These are phyloP conservation scores for Emiliania huxleyi DNA, from an alignment of 78 protist genomes.

Conservation along the genomic window DNA sequence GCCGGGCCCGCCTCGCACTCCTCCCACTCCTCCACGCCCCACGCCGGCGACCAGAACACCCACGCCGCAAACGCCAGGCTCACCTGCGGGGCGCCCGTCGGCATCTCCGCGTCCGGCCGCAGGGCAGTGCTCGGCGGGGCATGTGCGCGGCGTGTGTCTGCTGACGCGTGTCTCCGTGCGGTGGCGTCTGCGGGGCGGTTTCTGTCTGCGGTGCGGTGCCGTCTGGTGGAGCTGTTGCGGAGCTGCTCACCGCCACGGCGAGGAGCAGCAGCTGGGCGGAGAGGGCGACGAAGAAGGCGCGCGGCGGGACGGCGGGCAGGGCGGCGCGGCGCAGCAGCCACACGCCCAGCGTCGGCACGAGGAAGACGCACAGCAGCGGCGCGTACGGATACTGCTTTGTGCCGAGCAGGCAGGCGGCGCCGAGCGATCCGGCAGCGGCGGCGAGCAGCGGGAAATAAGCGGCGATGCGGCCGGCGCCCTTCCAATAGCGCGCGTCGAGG, in stretches of 20 bases:
- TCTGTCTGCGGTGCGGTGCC: no score
- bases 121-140: no score
- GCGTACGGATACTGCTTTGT: not conserved
- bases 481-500: not conserved
- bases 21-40: not conserved
- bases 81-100: not conserved
- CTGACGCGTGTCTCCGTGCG: no score
- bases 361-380: not conserved
- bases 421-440: not conserved
- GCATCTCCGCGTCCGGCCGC: no score
- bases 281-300: not conserved
- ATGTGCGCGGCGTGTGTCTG: no score
- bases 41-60: not conserved
- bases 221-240: no score
- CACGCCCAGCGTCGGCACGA: not conserved
- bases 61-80: not conserved
- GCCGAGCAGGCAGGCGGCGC: not conserved
- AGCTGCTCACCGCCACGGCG: not conserved
- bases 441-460: not conserved
- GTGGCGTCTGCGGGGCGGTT: no score
- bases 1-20: no score
- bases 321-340: not conserved
- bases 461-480: no score
- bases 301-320: not conserved
- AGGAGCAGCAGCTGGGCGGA: not conserved